Evolutionary conservation across 2,329 filamentous ascomycete genomes (phyloP), one percentile per base, ranked within the genome.

Genomic region (Lomentospora prolificans): DNA sequence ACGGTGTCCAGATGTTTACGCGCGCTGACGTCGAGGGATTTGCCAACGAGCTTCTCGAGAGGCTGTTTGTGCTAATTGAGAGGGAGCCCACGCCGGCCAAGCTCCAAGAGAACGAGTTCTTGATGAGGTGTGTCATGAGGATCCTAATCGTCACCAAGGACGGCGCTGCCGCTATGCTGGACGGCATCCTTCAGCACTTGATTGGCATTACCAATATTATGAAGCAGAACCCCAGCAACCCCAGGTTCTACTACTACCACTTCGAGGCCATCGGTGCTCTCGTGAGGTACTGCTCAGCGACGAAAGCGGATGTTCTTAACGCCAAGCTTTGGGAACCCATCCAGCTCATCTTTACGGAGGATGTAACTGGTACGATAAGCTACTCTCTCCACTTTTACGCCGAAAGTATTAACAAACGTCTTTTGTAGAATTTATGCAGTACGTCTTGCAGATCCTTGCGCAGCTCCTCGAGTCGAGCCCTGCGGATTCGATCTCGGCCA

Each of bases 81-180:
- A 89, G 87, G 66, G 87, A 96, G 63, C 77, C 79, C 3, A 86
- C 87, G 9, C 87, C 95, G 1, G 84, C 92, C 61, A 99, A 97
- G 76, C 84, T 99, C 59, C 94, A 99, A 67, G 94, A 99, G 71
- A 99, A 99, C 66, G 94, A 99, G 67, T 99, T 97, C 69, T 70
- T 99, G 65, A 97, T 99, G 91, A 89, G 90, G 64, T 99, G 94
- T 65, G 90, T 96, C 57, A 99, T 99, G 94, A 84, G 94, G 63
- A 92, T 99, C 10, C 77, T 99, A 58, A 90, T 99, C 61, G 91
- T 97, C 60, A 87, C 97, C 69, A 89, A 87, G 67, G 91, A 96
- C 51, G 87, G 84, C 27, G 82, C 92, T 12, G 72, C 85, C 2
- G 79, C 84, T 1, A 84, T 94, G 51, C 78, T 86, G 4, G 89